A percentile compares a stretch with the other conserved stretches of the same genome.
Evolutionary conservation across 495 filamentous ascomycete species (phyloP).

Genomic region (Cetradonia linearis): DNA sequence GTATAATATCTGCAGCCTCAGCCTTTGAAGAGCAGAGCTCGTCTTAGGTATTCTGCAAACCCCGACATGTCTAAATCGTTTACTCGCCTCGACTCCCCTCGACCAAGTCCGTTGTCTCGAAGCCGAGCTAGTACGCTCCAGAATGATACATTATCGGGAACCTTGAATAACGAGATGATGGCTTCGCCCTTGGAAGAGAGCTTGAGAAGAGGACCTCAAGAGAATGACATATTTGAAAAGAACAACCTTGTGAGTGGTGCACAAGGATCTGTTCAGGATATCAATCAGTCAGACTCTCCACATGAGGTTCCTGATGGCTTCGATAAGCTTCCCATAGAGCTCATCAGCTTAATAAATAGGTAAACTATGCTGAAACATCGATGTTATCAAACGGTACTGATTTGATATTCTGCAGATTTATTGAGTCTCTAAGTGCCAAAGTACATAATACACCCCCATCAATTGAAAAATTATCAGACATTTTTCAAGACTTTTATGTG

Average conservation of each 20-base stretch:
- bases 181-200: constrained; percentile 15
- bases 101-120: constrained; percentile 38
- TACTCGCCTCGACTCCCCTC: constrained; percentile 33
- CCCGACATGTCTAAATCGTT: constrained; percentile 27
- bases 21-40: background rate
- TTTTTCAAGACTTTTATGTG: constrained; percentile 92
- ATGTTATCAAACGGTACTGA: constrained; percentile 10
- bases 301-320: constrained; percentile 37
- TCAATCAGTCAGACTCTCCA: constrained; percentile 26
- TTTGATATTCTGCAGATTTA: constrained; percentile 51
- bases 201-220: constrained; percentile 11
- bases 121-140: constrained; percentile 56
- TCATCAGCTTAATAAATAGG: constrained; percentile 82
- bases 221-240: constrained; percentile 33
- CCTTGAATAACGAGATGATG: constrained; percentile 29
- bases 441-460: constrained; percentile 75
- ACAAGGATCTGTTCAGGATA: constrained; percentile 13
- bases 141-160: constrained; percentile 39
- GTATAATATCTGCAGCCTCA: background rate
- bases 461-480: constrained; percentile 68
- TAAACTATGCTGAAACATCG: constrained; percentile 30
- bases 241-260: constrained; percentile 16
- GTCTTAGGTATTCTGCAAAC: constrained; percentile 6
- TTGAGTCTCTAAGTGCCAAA: constrained; percentile 81
- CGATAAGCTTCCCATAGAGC: constrained; percentile 83